Base-by-base conservation (phyloP, 768 basidiomycete species). In the Phaeotremella skinneri region DNA sequence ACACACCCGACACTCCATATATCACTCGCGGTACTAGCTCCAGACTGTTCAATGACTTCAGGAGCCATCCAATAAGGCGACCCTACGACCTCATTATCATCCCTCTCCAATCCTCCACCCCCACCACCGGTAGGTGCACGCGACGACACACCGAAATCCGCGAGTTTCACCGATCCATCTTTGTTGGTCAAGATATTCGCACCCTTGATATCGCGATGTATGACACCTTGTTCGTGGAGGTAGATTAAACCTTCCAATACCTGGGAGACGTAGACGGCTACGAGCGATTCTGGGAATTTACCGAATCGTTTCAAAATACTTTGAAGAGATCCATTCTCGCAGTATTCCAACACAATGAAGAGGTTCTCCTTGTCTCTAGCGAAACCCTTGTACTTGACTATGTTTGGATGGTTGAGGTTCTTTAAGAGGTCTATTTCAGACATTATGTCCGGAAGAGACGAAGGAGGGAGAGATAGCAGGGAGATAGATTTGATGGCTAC, bases 11-110 rank as follows among this genome's bases (percentile, higher is more conserved):
- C 90, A 66, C 88, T 90, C 85, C 96, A 99, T 58, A 99, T 91
- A 77, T 99, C 96, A 17, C 91, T 94, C 14, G 96, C 88, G 0
- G 94, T 96, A 0, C 91, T 93, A 29, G 96, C 94, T 29, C 96
- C 96, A 29, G 87, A 88, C 77, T 99, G 96, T 69, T 99, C 96
- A 58, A 99, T 97, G 48, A 99, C 90, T 78, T 99, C 96, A 1
- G 96, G 96, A 7, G 96, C 93, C 96, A 99, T 99, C 94, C 94
- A 99, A 74, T 99, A 99, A 3, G 94, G 94, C 70, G 90, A 93
- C 4, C 94, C 94, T 41, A 98, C 94, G 1, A 99, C 94, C 11
- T 91, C 89, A 68, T 87, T 89, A 74, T 96, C 90, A 45, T 66
- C 62, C 13, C 20, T 43, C n/a, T 50, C 51, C 20, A 17, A n/a